phyloP scores from a whole-genome alignment of 2,329 filamentous ascomycete genomes.

The Colletotrichum sp. region DNA sequence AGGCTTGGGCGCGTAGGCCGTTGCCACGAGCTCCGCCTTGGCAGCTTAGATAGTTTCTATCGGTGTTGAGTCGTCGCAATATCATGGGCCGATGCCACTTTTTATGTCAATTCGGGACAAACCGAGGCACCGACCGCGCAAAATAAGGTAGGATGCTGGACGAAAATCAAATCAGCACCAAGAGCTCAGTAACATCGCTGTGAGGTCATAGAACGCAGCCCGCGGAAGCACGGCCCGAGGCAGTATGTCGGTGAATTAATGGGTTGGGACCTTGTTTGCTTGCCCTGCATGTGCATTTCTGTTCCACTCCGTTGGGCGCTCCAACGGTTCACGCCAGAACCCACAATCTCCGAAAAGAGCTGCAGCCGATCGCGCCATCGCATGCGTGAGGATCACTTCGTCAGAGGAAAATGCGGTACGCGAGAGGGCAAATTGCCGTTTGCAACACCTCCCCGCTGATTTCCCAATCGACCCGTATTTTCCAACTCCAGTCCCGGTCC shows the following conservation, averaged over 20 bases:
- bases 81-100: constrained; percentile 9
- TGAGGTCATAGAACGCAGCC: background rate
- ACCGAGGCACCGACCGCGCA: background rate
- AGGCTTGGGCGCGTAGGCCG: background rate
- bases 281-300: background rate
- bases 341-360: background rate
- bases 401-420: background rate
- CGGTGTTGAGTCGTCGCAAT: background rate
- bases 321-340: background rate
- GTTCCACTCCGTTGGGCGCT: background rate
- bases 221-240: background rate
- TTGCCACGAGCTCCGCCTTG: background rate
- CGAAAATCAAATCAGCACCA: background rate
- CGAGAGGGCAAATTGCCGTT: background rate
- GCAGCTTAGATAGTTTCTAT: background rate
- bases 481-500: background rate
- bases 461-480: background rate
- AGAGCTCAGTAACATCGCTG: background rate
- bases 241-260: background rate
- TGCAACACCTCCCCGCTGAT: background rate
- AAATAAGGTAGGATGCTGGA: background rate
- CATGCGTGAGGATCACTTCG: background rate
- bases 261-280: background rate
- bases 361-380: background rate
- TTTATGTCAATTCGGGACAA: constrained; percentile 9